A percentile compares a stretch with the other conserved stretches of the same genome.
phyloP scores from a whole-genome alignment of 257 asterid species.

The Striga asiatica region DNA sequence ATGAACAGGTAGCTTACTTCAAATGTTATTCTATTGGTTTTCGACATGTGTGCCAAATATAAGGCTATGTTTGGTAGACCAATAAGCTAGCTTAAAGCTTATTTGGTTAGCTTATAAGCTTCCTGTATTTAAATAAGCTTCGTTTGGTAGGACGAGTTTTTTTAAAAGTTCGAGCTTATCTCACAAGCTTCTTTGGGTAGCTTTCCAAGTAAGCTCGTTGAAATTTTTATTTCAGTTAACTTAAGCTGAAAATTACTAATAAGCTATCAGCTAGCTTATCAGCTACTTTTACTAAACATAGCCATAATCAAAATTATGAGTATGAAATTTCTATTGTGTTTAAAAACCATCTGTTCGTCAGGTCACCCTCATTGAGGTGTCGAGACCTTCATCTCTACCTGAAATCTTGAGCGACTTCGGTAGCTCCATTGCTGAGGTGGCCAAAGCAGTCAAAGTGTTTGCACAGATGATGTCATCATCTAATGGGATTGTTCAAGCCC shows the following conservation, averaged over 20 bases:
- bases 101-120: not conserved
- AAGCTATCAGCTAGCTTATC: too few relatives aligned
- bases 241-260: too few relatives aligned
- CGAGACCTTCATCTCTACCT: constrained; percentile 64
- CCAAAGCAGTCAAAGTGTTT: constrained; percentile 41
- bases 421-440: constrained; percentile 46
- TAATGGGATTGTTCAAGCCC: constrained; percentile 70
- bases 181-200: too few relatives aligned
- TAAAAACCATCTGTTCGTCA: constrained; percentile 6
- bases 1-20: constrained; percentile 36
- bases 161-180: too few relatives aligned
- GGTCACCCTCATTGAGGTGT: constrained; percentile 83
- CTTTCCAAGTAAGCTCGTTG: too few relatives aligned
- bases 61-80: not conserved
- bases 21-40: constrained; percentile 3
- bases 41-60: not conserved
- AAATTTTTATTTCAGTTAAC: too few relatives aligned
- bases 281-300: not conserved
- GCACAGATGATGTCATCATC: constrained; percentile 40
- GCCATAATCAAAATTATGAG: not conserved
- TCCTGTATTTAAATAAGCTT: too few relatives aligned
- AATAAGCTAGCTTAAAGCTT: not conserved
- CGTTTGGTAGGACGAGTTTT: too few relatives aligned
- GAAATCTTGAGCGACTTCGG: constrained; percentile 52
- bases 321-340: not conserved